These are phyloP conservation scores for Clarireedia paspali DNA, from an alignment of 2,329 filamentous ascomycete genomes.

Conservation along the genomic window DNA sequence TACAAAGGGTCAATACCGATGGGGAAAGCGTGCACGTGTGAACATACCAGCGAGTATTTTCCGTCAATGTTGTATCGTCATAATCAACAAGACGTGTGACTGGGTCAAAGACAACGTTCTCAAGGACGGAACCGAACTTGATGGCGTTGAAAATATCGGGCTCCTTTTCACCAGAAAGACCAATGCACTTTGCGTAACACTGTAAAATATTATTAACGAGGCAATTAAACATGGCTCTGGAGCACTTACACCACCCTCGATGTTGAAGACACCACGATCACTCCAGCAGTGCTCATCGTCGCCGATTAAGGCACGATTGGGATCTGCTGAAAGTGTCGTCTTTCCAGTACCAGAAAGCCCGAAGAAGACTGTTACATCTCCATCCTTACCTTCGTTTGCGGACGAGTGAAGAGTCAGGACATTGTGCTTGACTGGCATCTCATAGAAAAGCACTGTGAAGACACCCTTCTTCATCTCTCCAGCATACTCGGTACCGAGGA, in stretches of 20 bases:
- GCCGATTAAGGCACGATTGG: conserved; percentile 91
- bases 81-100: conserved; percentile 87
- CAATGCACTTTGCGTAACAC: conserved; percentile 98
- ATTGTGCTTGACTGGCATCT: conserved; percentile 99
- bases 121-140: conserved; percentile 91
- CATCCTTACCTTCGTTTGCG: conserved; percentile 89
- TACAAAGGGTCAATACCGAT: background rate
- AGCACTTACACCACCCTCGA: conserved; percentile 69
- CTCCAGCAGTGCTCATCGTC: conserved; percentile 99
- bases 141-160: conserved; percentile 96
- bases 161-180: conserved; percentile 96
- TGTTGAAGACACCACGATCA: conserved; percentile 96
- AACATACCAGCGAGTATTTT: conserved; percentile 80
- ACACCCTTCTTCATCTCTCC: conserved; percentile 98
- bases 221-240: background rate
- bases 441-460: conserved; percentile 99
- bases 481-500: conserved; percentile 96
- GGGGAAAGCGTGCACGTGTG: background rate
- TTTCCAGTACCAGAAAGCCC: conserved; percentile 97
- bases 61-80: conserved; percentile 87
- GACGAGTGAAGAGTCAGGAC: conserved; percentile 97
- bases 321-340: conserved; percentile 95
- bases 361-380: conserved; percentile 98
- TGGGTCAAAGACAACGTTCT: conserved; percentile 98
- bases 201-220: conserved; percentile 15